Evolutionary conservation across 768 basidiomycete species (phyloP), one percentile per base, ranked within the genome.

Genomic region (Mycena epipterygia): DNA sequence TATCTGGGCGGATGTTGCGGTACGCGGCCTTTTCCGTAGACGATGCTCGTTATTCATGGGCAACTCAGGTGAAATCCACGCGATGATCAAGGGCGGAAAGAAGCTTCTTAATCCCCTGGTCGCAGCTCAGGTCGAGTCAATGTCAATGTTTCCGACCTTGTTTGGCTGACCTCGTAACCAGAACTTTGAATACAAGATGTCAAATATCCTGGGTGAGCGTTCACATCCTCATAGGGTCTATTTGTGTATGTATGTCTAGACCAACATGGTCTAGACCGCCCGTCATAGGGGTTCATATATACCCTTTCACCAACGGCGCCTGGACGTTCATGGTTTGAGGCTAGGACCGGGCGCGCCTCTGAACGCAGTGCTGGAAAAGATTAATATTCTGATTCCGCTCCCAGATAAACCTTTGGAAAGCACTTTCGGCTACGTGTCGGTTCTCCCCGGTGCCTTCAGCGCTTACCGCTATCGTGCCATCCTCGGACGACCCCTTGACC

Each of bases 131-230:
- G n/a, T n/a, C n/a, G n/a, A n/a, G n/a, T n/a, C n/a, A n/a, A n/a
- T n/a, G n/a, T n/a, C n/a, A n/a, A n/a, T n/a, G n/a, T n/a, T n/a
- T n/a, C n/a, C n/a, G n/a, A n/a, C n/a, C n/a, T n/a, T n/a, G n/a
- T n/a, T n/a, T n/a, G n/a, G n/a, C n/a, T n/a, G n/a, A n/a, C n/a
- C n/a, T n/a, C n/a, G n/a, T n/a, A n/a, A n/a, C n/a, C n/a, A 98
- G 80, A 98, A 98, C 81, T 96, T 96, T 75, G 96, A 97, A 82
- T 97, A 97, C 84, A 97, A 95, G 83, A 97, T 98, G 94, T 96
- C 95, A 37, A 98, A 98, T 81, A 97, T 98, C 76, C 85, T 98
- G 25, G 93, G 92, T 90, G 73, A 68, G 84, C 60, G 33, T 39
- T n/a, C n/a, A n/a, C n/a, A 11, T 29, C 52, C 23, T 56, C 14